Percentiles rank a stretch among this genome's conserved stretches.
Conservation (phyloP, 805 yeast genomes). For the Scheffersomyces ergatensis region DNA sequence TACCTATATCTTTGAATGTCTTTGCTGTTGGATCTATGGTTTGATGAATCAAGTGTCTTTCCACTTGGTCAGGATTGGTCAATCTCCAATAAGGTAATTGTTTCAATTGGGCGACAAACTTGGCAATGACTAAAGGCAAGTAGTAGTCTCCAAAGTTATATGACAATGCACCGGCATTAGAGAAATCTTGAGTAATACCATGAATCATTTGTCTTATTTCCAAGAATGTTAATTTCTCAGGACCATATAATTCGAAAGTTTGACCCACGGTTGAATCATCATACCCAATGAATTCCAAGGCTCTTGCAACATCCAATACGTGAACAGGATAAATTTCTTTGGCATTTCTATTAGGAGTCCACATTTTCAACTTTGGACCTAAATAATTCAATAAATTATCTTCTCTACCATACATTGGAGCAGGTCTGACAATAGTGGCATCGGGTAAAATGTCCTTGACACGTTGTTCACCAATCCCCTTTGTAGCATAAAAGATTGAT, state of each 20-base stretch:
- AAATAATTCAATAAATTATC: slow-evolving; percentile 65
- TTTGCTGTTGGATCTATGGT: slow-evolving; percentile 55
- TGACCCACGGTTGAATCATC: slow-evolving; percentile 80
- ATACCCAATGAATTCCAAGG: slow-evolving; percentile 72
- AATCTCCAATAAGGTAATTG: slow-evolving; percentile 45
- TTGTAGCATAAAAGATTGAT: slow-evolving; percentile 73
- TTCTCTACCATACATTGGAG: slow-evolving; percentile 74
- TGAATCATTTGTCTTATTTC: slow-evolving; percentile 73
- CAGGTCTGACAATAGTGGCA: slow-evolving; percentile 82
- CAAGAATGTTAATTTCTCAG: slow-evolving; percentile 57
- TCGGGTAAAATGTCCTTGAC: slow-evolving; percentile 69
- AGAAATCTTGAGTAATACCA: slow-evolving; percentile 52
- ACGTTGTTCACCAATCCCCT: slow-evolving; percentile 73
- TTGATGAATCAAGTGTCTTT: slow-evolving; percentile 71
- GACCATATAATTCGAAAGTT: slow-evolving; percentile 71
- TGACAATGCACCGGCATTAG: slow-evolving; percentile 44
- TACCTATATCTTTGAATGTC: slow-evolving; percentile 70
- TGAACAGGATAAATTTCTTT: slow-evolving; percentile 71
- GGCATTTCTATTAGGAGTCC: slow-evolving; percentile 63
- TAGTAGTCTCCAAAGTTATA: slow-evolving; percentile 42
- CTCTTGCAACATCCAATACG: slow-evolving; percentile 74
- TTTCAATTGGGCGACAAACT: slow-evolving; percentile 42
- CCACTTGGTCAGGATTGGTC: slow-evolving; percentile 70
- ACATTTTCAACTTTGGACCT: slow-evolving; percentile 54
- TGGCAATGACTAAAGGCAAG: slow-evolving; percentile 45